phyloP scores from a whole-genome alignment of 225 moss, liverwort and hornwort species.

The Physcomitrellopsis africana region DNA sequence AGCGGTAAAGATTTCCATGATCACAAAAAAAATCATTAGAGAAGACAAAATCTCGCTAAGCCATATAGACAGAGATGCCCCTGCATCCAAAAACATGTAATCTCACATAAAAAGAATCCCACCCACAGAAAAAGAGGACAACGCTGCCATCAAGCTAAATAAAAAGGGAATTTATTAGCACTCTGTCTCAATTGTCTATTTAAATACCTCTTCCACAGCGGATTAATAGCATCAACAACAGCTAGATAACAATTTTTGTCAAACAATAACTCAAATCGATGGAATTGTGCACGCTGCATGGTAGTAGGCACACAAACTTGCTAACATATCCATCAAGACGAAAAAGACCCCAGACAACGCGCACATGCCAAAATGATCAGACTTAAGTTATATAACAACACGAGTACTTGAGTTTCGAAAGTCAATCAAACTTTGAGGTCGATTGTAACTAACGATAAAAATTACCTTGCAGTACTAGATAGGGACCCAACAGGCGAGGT shows the following conservation, averaged over 20 bases:
- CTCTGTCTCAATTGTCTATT: background rate
- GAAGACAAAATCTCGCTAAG: background rate
- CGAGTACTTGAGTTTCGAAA: background rate
- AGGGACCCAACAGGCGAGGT: constrained; percentile 94
- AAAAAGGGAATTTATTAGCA: background rate
- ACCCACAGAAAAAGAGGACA: background rate
- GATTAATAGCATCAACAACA: background rate
- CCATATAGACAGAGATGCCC: constrained; percentile 5
- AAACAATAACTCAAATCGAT: background rate
- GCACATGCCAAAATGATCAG: constrained; percentile 14
- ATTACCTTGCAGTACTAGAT: constrained; percentile 89
- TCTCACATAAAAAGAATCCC: constrained; percentile 1
- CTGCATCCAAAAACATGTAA: background rate
- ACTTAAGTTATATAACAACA: background rate
- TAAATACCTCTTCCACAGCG: background rate
- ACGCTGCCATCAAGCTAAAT: background rate
- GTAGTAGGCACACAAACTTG: constrained; percentile 6
- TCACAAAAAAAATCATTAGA: constrained; percentile 22
- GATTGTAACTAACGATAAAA: constrained; percentile 3
- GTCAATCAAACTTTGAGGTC: background rate
- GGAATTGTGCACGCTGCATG: background rate
- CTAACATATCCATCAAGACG: background rate
- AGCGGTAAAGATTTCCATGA: constrained; percentile 34
- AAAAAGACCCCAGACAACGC: constrained; percentile 2
- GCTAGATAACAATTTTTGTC: background rate